phyloP scores from a whole-genome alignment of 768 basidiomycete species.

The Xerocomellus dryophilus region DNA sequence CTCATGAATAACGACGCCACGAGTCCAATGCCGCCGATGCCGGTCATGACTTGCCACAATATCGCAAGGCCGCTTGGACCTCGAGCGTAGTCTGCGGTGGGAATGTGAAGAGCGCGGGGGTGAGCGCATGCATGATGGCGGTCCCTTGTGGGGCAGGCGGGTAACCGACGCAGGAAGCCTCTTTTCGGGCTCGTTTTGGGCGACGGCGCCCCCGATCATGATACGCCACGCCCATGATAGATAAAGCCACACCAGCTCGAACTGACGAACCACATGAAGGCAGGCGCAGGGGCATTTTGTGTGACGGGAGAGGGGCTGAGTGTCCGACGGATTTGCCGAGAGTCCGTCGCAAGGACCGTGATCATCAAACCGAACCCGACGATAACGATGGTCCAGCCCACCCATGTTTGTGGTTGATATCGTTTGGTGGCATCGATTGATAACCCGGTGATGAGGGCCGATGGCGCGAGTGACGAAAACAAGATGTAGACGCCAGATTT shows the following conservation, averaged over 20 bases:
- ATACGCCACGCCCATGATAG: slow-evolving; percentile 44
- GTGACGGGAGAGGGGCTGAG: background rate
- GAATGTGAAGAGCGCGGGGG: slow-evolving; percentile 41
- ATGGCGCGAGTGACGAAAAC: background rate
- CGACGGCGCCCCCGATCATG: slow-evolving; percentile 43
- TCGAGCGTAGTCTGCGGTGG: slow-evolving; percentile 30
- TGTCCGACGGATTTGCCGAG: background rate
- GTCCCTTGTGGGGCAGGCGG: slow-evolving; percentile 36
- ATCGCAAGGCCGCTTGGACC: slow-evolving; percentile 38
- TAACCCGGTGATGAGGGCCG: background rate
- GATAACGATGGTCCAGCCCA: background rate
- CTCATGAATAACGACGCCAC: too few relatives aligned
- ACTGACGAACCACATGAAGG: background rate
- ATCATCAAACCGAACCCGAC: background rate
- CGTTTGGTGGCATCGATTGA: background rate
- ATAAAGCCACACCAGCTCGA: background rate
- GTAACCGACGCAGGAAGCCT: slow-evolving; percentile 40
- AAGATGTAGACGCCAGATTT: background rate
- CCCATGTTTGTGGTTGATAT: background rate
- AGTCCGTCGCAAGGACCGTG: background rate
- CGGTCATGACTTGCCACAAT: slow-evolving; percentile 42
- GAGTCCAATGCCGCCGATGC: slow-evolving; percentile 20
- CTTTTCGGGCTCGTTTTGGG: slow-evolving; percentile 46
- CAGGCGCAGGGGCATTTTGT: background rate
- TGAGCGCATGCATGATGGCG: slow-evolving; percentile 43